Percentiles rank a stretch among this genome's conserved stretches.
Conservation (phyloP, 2,329 filamentous ascomycete species). For the Aureobasidium musti region DNA sequence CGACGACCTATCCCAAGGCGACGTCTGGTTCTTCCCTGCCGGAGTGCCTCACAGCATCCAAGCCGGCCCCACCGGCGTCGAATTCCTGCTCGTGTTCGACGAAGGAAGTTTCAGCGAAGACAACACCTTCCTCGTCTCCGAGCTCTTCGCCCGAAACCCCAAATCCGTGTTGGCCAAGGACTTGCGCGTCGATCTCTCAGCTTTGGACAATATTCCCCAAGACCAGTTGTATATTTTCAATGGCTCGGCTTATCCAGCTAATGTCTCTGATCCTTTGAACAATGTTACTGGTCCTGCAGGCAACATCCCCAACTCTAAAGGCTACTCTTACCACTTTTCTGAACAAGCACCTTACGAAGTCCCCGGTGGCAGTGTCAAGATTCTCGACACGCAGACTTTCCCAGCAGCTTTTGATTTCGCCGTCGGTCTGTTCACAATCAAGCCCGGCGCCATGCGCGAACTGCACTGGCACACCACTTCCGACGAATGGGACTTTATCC, state of each 20-base stretch:
- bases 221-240: slow-evolving; percentile 49
- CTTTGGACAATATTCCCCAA: slow-evolving; percentile 44
- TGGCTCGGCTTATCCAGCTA: slow-evolving; percentile 43
- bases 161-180: slow-evolving; percentile 48
- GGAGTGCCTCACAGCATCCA: slow-evolving; percentile 38
- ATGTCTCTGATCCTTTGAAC: slow-evolving; percentile 42
- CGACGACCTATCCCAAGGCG: slow-evolving; percentile 46
- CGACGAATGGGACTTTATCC: slow-evolving; percentile 64
- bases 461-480: slow-evolving; percentile 64
- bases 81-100: slow-evolving; percentile 64
- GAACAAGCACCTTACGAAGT: slow-evolving; percentile 54
- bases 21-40: slow-evolving; percentile 59
- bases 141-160: slow-evolving; percentile 53
- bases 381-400: slow-evolving; percentile 60
- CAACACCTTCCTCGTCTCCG: slow-evolving; percentile 59
- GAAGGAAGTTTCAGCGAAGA: slow-evolving; percentile 61
- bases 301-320: slow-evolving; percentile 37
- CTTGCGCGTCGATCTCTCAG: slow-evolving; percentile 44
- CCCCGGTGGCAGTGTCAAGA: slow-evolving; percentile 61
- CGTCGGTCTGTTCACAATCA: slow-evolving; percentile 58
- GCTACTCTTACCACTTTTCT: slow-evolving; percentile 49
- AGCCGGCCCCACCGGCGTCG: slow-evolving; percentile 57
- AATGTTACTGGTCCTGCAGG: slow-evolving; percentile 50
- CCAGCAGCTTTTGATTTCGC: slow-evolving; percentile 59
- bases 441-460: slow-evolving; percentile 66